A percentile compares a stretch with the other conserved stretches of the same genome.
Conservation (phyloP, 306 rosid species). For the Vigna hirtella region DNA sequence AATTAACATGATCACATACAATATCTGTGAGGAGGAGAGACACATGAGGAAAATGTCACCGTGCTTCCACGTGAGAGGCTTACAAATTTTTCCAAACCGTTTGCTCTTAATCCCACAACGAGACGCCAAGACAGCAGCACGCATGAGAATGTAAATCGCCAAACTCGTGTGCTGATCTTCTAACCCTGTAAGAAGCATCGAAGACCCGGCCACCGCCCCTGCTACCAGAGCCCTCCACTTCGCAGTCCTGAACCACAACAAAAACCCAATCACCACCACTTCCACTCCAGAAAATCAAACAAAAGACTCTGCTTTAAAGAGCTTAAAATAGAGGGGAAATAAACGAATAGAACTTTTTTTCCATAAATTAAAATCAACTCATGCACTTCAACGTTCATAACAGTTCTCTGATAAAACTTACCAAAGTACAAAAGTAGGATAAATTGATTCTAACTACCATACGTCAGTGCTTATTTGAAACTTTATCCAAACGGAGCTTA, state of each 20-base stretch:
- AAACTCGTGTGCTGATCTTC: slow-evolving; percentile 88
- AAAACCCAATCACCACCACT: slow-evolving; percentile 45
- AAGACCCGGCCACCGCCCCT: slow-evolving; percentile 95
- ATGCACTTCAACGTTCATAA: background rate
- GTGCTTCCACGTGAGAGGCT: slow-evolving; percentile 93
- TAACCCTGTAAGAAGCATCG: slow-evolving; percentile 88
- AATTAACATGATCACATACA: slow-evolving; percentile 59
- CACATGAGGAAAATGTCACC: slow-evolving; percentile 99
- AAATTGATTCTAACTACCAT: background rate
- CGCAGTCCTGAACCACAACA: slow-evolving; percentile 84
- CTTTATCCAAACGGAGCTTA: background rate
- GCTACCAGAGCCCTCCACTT: slow-evolving; percentile 93
- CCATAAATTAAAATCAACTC: background rate
- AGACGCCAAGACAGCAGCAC: slow-evolving; percentile 90
- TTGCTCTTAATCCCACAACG: slow-evolving; percentile 97
- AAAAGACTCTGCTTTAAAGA: background rate
- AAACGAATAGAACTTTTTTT: background rate
- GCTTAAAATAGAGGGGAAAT: background rate
- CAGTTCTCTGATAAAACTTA: background rate
- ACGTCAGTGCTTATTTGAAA: background rate
- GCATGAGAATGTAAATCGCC: slow-evolving; percentile 93
- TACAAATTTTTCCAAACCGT: slow-evolving; percentile 81
- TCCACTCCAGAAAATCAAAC: slow-evolving; percentile 26
- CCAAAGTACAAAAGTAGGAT: no score
- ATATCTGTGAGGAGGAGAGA: slow-evolving; percentile 90